Percentiles rank a stretch among this genome's conserved stretches.
phyloP scores from a whole-genome alignment of 495 filamentous ascomycete species.

The Letharia lupina region DNA sequence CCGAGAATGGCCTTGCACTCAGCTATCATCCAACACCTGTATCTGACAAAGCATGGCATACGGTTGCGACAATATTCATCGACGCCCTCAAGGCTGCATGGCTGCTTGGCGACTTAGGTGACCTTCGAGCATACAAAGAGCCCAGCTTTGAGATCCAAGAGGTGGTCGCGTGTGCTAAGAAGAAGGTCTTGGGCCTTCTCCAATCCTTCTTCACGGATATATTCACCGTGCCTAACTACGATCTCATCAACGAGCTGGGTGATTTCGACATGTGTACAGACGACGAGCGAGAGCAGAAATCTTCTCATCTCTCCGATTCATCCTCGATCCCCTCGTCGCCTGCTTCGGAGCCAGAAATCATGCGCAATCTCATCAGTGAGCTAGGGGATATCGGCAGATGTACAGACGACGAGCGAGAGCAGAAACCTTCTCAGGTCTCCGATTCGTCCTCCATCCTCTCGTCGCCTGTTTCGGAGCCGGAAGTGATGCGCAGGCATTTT shows the following conservation, averaged over 20 bases:
- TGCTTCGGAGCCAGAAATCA: neutral
- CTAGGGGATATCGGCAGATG: neutral
- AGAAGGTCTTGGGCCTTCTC: neutral
- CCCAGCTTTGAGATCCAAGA: neutral
- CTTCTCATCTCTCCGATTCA: neutral
- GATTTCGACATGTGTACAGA: neutral
- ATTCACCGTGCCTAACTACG: conserved; percentile 1
- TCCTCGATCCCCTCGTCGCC: neutral
- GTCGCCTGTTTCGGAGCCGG: neutral
- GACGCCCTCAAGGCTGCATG: neutral
- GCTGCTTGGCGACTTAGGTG: neutral
- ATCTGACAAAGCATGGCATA: conserved; percentile 3
- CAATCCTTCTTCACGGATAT: neutral
- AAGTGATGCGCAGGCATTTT: neutral
- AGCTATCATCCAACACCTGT: neutral
- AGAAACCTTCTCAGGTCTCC: neutral
- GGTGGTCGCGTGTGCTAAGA: neutral
- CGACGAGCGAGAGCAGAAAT: neutral
- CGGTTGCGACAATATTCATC: neutral
- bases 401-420: neutral
- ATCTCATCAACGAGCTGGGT: neutral
- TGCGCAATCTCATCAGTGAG: neutral
- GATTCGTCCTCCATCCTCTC: neutral
- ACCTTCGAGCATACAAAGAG: neutral
- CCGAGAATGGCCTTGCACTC: neutral